Conservation (phyloP, 2,329 filamentous ascomycete species). For the Onygenales sp. region DNA sequence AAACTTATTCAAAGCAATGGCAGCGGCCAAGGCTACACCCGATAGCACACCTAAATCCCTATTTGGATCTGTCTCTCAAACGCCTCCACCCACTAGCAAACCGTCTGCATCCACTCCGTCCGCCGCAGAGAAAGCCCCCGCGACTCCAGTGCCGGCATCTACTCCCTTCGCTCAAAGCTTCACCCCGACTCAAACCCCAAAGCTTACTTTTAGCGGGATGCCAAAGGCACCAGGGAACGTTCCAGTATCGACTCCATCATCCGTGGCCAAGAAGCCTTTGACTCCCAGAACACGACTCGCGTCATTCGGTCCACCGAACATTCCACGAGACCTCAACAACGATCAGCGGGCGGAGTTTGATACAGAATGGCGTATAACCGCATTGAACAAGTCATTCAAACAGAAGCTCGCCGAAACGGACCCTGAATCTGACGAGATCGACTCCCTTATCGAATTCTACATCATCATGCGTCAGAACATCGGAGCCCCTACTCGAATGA, state of each 20-base stretch:
- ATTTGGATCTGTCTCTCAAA: neutral
- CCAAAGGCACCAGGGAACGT: neutral
- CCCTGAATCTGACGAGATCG: constrained; percentile 17
- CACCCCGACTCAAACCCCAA: constrained; percentile 12
- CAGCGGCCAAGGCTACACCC: neutral
- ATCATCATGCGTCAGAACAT: constrained; percentile 19
- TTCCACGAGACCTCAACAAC: constrained; percentile 36
- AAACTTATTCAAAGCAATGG: constrained; percentile 1
- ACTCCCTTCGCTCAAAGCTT: constrained; percentile 11
- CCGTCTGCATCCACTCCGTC: constrained; percentile 8
- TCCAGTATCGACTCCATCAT: neutral
- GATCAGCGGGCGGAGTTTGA: constrained; percentile 43
- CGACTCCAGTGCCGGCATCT: constrained; percentile 6
- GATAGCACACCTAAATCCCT: neutral
- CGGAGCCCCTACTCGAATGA: constrained; percentile 17
- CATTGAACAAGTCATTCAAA: constrained; percentile 27
- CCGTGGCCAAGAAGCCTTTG: neutral
- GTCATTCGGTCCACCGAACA: constrained; percentile 4
- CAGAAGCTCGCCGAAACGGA: constrained; percentile 24
- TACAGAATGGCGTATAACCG: constrained; percentile 23
- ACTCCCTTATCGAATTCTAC: constrained; percentile 20
- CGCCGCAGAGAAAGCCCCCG: constrained; percentile 15
- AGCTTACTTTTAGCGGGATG: constrained; percentile 10
- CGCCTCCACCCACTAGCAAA: neutral
- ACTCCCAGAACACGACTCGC: neutral